Percentiles rank a stretch among this genome's conserved stretches.
Evolutionary conservation across 352 stramenopile species (phyloP).

Genomic region (Peronospora belbahrii): DNA sequence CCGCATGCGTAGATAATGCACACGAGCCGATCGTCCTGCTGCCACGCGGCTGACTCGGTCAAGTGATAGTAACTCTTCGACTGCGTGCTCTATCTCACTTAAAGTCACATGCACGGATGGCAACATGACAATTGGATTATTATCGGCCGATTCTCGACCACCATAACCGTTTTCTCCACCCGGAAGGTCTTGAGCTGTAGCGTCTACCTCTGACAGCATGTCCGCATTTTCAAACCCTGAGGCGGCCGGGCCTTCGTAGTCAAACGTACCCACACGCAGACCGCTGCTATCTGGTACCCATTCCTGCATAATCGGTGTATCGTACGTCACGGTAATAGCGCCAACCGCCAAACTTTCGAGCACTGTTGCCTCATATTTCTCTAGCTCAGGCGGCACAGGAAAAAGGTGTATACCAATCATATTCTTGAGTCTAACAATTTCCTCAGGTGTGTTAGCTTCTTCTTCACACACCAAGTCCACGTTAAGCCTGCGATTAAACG

Average conservation of each 20-base stretch:
- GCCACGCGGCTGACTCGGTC: constrained; percentile 51
- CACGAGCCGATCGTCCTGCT: constrained; percentile 39
- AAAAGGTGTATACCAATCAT: constrained; percentile 61
- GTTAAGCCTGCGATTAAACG: constrained; percentile 27
- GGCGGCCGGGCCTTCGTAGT: constrained; percentile 12
- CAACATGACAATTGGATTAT: constrained; percentile 22
- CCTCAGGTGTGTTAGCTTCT: constrained; percentile 27
- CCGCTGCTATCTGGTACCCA: constrained; percentile 52
- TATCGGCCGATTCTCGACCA: constrained; percentile 3
- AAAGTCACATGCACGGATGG: constrained; percentile 41
- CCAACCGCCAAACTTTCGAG: constrained; percentile 51
- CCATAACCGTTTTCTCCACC: background rate
- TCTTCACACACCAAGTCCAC: constrained; percentile 53
- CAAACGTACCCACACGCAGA: constrained; percentile 48
- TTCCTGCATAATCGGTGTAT: constrained; percentile 68
- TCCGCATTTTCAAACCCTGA: constrained; percentile 6
- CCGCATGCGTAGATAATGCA: constrained; percentile 52
- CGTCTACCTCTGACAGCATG: background rate
- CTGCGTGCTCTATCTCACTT: constrained; percentile 46
- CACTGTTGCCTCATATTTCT: constrained; percentile 44
- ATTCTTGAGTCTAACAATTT: constrained; percentile 54
- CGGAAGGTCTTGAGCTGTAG: background rate
- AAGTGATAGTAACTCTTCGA: constrained; percentile 37
- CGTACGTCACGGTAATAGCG: constrained; percentile 54
- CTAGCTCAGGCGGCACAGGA: constrained; percentile 41